Evolutionary conservation across 1,284 basidiomycete species (phyloP), one percentile per base, ranked within the genome.

Genomic region (Gomphus bonarii): DNA sequence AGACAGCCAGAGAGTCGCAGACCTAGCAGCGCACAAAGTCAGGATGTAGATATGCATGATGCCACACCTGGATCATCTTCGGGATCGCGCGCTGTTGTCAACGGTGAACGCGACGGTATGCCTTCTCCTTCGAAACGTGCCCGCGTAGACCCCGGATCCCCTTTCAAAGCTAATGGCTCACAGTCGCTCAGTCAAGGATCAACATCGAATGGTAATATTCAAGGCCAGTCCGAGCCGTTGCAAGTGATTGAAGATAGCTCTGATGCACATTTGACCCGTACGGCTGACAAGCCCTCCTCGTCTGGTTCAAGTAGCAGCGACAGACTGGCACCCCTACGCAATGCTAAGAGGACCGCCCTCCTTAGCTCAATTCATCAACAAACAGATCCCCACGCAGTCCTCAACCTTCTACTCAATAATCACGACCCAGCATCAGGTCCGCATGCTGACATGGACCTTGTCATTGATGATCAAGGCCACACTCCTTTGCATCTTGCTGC

Each of bases 391-490:
- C 65, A 66, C 18, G 66, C 75, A 3, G 75, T 89, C 3, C 68
- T 91, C 3, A 79, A 85, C 57, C 70, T 85, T 20, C 70, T 90
- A 25, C 80, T 77, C 9, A 76, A 82, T 60, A 74, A 76, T 53
- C 64, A 67, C 22, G 62, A 61, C 59, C 68, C 65, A 63, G 65
- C 62, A 54, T 65, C 60, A 60, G 59, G 60, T 64, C 54, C 63
- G 60, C 62, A 68, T 47, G 63, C 84, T 50, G 90, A 93, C 61
- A 73, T 89, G 50, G 89, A 97, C 67, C 77, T 81, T 18, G 78
- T 94, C 46, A 80, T 97, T 40, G 97, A 99, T 66, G 92, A 97
- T 62, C 88, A 95, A 65, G 91, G 93, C 0, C 95, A 99, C 69
- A 94, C 93, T 0, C 87, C 95, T 6, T 75, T 99, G 30, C 97